Evolutionary conservation across 306 rosid genomes (phyloP), one percentile per base, ranked within the genome.

Genomic region (Pyrus communis): DNA sequence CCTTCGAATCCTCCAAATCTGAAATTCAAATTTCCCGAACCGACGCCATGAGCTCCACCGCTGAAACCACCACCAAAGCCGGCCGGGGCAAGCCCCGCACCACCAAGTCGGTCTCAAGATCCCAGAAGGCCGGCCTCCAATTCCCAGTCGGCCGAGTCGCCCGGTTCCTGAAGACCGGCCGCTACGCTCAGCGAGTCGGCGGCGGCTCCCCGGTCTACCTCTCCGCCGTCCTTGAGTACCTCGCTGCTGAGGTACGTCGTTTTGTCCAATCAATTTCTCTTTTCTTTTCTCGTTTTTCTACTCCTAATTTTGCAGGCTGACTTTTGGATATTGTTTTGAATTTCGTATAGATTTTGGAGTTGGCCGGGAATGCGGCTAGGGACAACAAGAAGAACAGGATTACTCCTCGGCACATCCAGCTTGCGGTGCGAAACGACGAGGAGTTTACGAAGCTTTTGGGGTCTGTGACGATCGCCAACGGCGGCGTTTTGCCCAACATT

Each of bases 211-310:
- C 98, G 0, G 96, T 93, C 78, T 93, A 93, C 55, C 97, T 93
- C 74, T 87, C 97, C 0, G 98, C 98, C 0, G 97, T 93, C 15
- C 97, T 93, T 3, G 98, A 93, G 43, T 93, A 93, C 23, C 98
- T 93, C 0, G 91, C 93, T 0, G 98, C 98, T 1, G 98, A 93
- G 95, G 96, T 90, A 54, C 1, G 67, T 31, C 35, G 12, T 55
- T 35, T 11, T 27, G 40, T 1, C 3, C 0, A 69, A 35, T 58
- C 11, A 23, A 13, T 43, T 30, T 14, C 21, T 67, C n/a, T 0
- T 27, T 19, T 14, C 4, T 4, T 3, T 10, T 58, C 30, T 22
- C 27, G 9, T 7, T 17, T 59, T 60, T 35, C 13, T 9, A 12
- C 14, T 25, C 18, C 4, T 3, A 5, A 12, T 18, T 1, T 27